phyloP scores from a whole-genome alignment of 1,139 yeast species.

The Lodderomyces oxycetoniae region DNA sequence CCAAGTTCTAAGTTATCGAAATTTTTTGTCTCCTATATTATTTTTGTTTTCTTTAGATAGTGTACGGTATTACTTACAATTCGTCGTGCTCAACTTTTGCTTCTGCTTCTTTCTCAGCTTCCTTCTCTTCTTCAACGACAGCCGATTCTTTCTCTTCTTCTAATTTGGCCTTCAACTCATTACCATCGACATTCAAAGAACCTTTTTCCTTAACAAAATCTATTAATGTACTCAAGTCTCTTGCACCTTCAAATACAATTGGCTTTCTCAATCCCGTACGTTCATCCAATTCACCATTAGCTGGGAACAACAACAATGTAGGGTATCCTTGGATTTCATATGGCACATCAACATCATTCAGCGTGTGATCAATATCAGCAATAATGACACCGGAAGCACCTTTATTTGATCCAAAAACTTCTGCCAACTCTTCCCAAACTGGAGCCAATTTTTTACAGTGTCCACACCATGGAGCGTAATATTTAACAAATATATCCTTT shows the following conservation, averaged over 20 bases:
- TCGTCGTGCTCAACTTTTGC: conserved; percentile 39
- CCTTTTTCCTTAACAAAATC: conserved; percentile 67
- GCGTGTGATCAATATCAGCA: conserved; percentile 87
- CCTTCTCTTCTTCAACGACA: conserved; percentile 18
- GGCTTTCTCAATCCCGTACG: conserved; percentile 56
- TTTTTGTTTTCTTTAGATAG: no score
- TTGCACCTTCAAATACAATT: conserved; percentile 60
- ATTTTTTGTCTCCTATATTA: no score
- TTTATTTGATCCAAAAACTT: conserved; percentile 49
- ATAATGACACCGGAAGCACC: conserved; percentile 54
- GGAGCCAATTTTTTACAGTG: conserved; percentile 98
- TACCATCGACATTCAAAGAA: conserved; percentile 53
- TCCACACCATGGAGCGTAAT: conserved; percentile 99
- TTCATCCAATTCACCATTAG: conserved; percentile 67
- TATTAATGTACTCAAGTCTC: conserved; percentile 71
- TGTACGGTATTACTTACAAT: no score
- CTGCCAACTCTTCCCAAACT: conserved; percentile 81
- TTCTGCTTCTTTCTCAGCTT: conserved; percentile 25
- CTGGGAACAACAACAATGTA: conserved; percentile 88
- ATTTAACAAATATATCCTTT: conserved; percentile 88
- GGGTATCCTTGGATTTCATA: conserved; percentile 82
- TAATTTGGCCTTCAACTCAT: conserved; percentile 25
- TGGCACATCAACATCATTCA: conserved; percentile 75
- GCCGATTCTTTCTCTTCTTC: conserved; percentile 29
- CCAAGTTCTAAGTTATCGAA: no score